Percentiles rank a stretch among this genome's conserved stretches.
Conservation (phyloP, 345 rosid genomes). For the Erucastrum elatum region DNA sequence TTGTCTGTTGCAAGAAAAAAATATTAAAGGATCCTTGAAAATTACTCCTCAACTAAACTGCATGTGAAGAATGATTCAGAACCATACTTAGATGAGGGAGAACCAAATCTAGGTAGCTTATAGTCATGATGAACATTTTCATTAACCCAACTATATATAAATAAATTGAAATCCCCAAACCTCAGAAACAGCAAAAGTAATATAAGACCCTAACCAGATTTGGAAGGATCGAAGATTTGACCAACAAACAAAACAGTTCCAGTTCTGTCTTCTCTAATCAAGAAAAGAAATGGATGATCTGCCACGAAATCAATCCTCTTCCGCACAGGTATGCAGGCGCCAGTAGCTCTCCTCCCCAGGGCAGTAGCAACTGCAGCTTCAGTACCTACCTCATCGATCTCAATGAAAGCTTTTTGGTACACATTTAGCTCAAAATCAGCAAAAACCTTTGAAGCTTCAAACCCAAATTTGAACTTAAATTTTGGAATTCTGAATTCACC, state of each 20-base stretch:
- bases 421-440: not conserved
- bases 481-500: constrained; percentile 14
- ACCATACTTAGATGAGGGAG: too few relatives aligned
- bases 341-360: too few relatives aligned
- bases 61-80: too few relatives aligned
- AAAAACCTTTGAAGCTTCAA: not conserved
- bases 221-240: not conserved
- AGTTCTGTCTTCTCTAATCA: not conserved
- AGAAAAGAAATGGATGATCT: constrained; percentile 10
- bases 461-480: constrained; percentile 7
- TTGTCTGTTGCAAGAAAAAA: too few relatives aligned
- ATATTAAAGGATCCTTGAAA: too few relatives aligned
- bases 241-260: constrained; percentile 8
- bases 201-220: not conserved
- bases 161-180: too few relatives aligned
- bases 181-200: too few relatives aligned
- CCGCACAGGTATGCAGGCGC: too few relatives aligned
- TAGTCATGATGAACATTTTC: too few relatives aligned
- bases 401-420: constrained; percentile 8
- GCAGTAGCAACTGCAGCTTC: constrained; percentile 12
- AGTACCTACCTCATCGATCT: constrained; percentile 19
- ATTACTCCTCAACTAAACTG: too few relatives aligned
- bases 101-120: too few relatives aligned
- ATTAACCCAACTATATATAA: too few relatives aligned
- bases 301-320: constrained; percentile 3